Evolutionary conservation across 2,329 filamentous ascomycete genomes (phyloP).

Genomic region (Geoglossum cookeanum): DNA sequence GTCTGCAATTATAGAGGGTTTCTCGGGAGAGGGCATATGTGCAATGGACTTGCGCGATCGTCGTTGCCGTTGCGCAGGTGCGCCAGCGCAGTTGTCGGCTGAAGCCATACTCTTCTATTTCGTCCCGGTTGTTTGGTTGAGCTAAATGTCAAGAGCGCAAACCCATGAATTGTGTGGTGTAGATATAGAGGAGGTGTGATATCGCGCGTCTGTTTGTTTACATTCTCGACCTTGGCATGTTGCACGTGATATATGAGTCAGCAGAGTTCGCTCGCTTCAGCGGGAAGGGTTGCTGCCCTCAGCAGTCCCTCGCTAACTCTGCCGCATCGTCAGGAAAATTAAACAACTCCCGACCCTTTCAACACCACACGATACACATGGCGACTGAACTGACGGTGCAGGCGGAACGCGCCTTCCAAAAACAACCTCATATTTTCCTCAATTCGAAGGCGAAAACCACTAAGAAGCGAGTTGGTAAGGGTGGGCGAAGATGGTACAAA

Average conservation of each 20-base stretch:
- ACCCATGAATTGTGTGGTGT: background rate
- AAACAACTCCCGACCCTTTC: background rate
- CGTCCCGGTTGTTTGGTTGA: background rate
- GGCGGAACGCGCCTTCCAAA: constrained; percentile 99
- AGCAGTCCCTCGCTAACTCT: constrained; percentile 1
- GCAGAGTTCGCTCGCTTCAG: background rate
- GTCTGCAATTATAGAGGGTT: constrained; percentile 28
- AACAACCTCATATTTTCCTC: constrained; percentile 99
- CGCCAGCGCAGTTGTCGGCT: constrained; percentile 19
- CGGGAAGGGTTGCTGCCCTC: background rate
- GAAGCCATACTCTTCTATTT: background rate
- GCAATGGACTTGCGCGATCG: constrained; percentile 54
- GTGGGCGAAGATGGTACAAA: constrained; percentile 96
- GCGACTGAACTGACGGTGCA: constrained; percentile 98
- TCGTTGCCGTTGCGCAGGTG: constrained; percentile 16
- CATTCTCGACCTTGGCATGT: background rate
- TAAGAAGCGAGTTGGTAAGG: constrained; percentile 72
- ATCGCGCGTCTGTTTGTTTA: constrained; percentile 1
- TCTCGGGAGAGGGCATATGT: constrained; percentile 32
- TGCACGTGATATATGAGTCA: background rate
- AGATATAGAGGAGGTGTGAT: background rate
- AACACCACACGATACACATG: constrained; percentile 45
- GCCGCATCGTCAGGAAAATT: background rate
- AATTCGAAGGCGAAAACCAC: constrained; percentile 87
- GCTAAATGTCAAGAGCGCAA: background rate